phyloP scores from a whole-genome alignment of 306 rosid genomes.

The Trifolium dubium region DNA sequence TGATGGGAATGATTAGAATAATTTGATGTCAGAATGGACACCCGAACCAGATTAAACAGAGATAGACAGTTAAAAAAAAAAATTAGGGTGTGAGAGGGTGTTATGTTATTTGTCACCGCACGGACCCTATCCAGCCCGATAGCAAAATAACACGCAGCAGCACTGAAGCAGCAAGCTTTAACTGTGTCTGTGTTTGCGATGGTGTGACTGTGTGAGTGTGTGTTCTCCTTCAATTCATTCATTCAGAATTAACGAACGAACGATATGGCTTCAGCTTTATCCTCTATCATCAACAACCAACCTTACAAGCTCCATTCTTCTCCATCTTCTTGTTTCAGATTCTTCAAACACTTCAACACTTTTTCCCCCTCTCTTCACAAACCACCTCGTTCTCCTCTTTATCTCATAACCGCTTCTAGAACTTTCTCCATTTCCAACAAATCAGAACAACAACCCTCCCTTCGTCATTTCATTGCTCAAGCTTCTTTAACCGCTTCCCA shows the following conservation, averaged over 20 bases:
- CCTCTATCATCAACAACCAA: constrained; percentile 63
- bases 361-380: constrained; percentile 35
- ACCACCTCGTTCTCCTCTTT: constrained; percentile 34
- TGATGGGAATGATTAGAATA: too few relatives aligned
- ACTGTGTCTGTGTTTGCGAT: too few relatives aligned
- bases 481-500: constrained; percentile 65
- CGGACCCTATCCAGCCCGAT: constrained; percentile 43
- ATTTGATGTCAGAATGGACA: too few relatives aligned
- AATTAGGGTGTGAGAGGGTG: too few relatives aligned
- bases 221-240: too few relatives aligned
- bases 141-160: background rate
- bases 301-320: constrained; percentile 56
- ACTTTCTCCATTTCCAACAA: constrained; percentile 51
- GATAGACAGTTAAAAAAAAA: too few relatives aligned
- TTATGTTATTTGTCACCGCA: constrained; percentile 24
- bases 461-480: constrained; percentile 55
- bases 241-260: too few relatives aligned
- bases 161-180: too few relatives aligned
- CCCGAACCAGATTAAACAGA: too few relatives aligned
- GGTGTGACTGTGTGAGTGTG: too few relatives aligned
- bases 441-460: constrained; percentile 47
- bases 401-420: constrained; percentile 35
- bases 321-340: constrained; percentile 47
- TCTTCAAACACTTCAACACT: constrained; percentile 40
- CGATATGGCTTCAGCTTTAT: constrained; percentile 50